Base-by-base conservation (phyloP, 805 yeast species). In the Metschnikowia anglica region DNA sequence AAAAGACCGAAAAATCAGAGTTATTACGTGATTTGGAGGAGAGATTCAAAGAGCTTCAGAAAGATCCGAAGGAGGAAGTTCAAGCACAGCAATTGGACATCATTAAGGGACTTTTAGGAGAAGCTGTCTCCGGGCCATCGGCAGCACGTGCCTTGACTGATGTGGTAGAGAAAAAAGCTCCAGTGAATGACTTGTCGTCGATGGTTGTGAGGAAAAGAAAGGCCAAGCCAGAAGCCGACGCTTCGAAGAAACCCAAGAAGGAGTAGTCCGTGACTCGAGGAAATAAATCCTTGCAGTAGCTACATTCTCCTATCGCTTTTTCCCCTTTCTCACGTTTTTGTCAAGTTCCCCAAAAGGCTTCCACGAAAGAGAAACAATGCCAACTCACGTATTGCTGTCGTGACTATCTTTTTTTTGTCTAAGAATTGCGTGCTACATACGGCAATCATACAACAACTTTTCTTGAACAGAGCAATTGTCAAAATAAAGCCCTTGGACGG, bases 101-200 rank as follows among this genome's bases (percentile, higher is more conserved):
- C 37, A 62, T 80, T 53, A 68, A 74, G 59, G 83, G 85, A 4
- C 68, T 82, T 28, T 58, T 80, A 51, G 84, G 86, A 18, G 74
- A 76, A 50, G 61, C 66, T 5, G 52, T 64, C 4, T 47, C 43
- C 17, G 44, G 51, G 27, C 46, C 50, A 2, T 31, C 41, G 10
- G 39, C 31, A 2, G 37, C 39, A 1, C 19, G n/a, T 18, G 43
- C 18, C 11, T 33, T 34, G 34, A 20, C 37, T 5, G 37, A 10
- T 13, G 30, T 34, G 2, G 39, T 25, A 7, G 45, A 46, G 26
- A 40, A 44, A 11, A 51, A 51, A 25, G 49, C 27, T 17, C 49
- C 34, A 6, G 79, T 82, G 7, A 81, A 83, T 53, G 88, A 83
- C 57, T 64, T 84, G 47, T 77, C 87, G 0, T 65, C 77, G 3